Conservation (phyloP, 2,329 filamentous ascomycete genomes). For the Exophiala sp. region DNA sequence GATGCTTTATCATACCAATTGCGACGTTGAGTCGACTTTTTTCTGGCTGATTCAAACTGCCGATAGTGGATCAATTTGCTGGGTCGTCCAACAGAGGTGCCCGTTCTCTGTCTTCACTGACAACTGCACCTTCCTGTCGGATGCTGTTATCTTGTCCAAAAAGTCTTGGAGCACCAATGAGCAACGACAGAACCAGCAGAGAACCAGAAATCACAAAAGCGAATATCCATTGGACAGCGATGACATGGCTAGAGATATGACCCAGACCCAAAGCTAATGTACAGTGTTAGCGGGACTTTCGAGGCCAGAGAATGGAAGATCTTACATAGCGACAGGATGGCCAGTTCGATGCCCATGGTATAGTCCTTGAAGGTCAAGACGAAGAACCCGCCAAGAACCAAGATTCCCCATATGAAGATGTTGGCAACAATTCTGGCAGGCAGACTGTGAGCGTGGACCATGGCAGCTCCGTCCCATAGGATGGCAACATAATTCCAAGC, state of each 20-base stretch:
- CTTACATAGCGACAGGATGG: conserved; percentile 63
- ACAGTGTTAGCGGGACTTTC: conserved; percentile 10
- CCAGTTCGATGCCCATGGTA: conserved; percentile 73
- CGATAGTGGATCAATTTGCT: conserved; percentile 22
- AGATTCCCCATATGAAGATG: conserved; percentile 77
- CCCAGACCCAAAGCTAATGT: conserved; percentile 60
- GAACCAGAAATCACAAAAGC: conserved; percentile 74
- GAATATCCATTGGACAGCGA: conserved; percentile 89
- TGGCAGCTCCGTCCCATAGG: conserved; percentile 83
- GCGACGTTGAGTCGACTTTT: too few relatives aligned
- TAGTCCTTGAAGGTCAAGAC: conserved; percentile 66
- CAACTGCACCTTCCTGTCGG: conserved; percentile 40
- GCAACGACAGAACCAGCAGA: conserved; percentile 63
- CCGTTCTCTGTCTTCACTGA: conserved; percentile 48
- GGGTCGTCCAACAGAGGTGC: conserved; percentile 48
- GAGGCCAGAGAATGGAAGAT: conserved; percentile 6
- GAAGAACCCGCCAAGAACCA: conserved; percentile 72
- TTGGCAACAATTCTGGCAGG: conserved; percentile 77
- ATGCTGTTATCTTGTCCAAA: conserved; percentile 54
- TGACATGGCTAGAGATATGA: conserved; percentile 65
- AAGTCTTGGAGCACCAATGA: conserved; percentile 59
- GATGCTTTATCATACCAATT: too few relatives aligned
- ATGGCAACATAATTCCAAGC: conserved; percentile 82
- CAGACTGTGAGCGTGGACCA: conserved; percentile 62
- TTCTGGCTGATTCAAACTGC: background rate